Base-by-base conservation (phyloP, 2,329 filamentous ascomycete species). In the Torrubiellomyces zombiae region DNA sequence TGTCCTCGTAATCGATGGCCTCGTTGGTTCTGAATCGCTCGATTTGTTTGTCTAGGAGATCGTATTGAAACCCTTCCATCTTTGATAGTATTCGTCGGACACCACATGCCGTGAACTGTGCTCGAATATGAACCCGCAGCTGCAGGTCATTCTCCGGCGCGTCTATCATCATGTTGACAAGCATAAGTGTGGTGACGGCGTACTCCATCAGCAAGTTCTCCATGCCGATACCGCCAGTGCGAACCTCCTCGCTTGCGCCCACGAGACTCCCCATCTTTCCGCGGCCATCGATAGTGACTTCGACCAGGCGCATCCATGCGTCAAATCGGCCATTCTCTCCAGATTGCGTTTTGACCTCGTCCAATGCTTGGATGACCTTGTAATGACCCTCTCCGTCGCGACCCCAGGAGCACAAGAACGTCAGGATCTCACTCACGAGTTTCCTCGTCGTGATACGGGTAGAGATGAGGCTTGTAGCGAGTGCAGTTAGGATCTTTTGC, bases 161-260 rank as follows among this genome's bases (percentile, higher is more conserved):
- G 51, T 95, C 89, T 32, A 98, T 73, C 39, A 95, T 68, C 76
- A 91, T 92, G 56, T 95, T 98, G 60, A 95, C 72, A 43, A 98
- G 64, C 46, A 95, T 83, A 43, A 98, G 67, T 2, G 85, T 92
- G 17, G 86, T 81, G 24, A 95, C 81, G 19, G 85, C 86, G 45
- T 98, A 98, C 63, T 98, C 89, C 89, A 98, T 95, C 27, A 98
- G 66, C 42, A 94, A 61, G 51, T 95, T 95, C 64, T 98, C 89
- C 75, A 95, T 93, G 48, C 89, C 89, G 43, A 94, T 91, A 35
- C 89, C 89, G 36, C 89, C 89, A 42, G 80, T 93, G 38, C 89
- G 77, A 30, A 93, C 75, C 56, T 98, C 89, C 43, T 95, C 89
- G 43, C 83, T 94, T 16, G 89, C 89, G 36, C 89, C 89, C 15